These are phyloP conservation scores for Paspalum notatum DNA, from an alignment of 176 grass and related monocot genomes.

Conservation along the genomic window DNA sequence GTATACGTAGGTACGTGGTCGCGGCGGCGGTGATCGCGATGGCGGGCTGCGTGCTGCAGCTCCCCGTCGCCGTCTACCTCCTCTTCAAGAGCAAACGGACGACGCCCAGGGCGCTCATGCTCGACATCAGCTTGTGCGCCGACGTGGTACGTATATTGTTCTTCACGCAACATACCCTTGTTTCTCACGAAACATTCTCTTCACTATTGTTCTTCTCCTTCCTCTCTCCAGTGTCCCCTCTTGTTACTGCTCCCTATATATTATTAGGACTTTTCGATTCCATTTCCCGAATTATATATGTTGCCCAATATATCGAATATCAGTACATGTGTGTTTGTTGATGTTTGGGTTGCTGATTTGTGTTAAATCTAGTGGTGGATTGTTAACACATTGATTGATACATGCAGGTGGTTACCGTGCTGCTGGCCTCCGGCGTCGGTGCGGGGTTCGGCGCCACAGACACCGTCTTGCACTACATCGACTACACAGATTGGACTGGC, in stretches of 20 bases:
- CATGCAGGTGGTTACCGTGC: background rate
- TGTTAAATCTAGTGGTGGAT: too few species aligned
- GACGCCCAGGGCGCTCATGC: slow-evolving; percentile 15
- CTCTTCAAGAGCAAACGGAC: slow-evolving; percentile 33
- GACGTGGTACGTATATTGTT: too few species aligned
- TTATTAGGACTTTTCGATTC: too few species aligned
- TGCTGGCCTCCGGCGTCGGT: slow-evolving; percentile 31
- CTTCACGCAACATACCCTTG: too few species aligned
- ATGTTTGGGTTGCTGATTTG: too few species aligned
- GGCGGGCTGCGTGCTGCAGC: slow-evolving; percentile 21
- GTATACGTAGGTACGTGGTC: slow-evolving; percentile 9
- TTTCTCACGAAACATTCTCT: background rate
- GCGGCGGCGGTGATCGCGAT: slow-evolving; percentile 1
- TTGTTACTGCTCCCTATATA: too few species aligned
- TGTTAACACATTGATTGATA: background rate
- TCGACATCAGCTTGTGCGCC: slow-evolving; percentile 27
- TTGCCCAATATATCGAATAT: too few species aligned
- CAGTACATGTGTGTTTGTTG: too few species aligned
- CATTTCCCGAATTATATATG: too few species aligned
- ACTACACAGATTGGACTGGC: background rate
- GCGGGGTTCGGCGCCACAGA: slow-evolving; percentile 27
- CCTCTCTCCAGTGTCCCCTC: too few species aligned
- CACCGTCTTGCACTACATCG: background rate
- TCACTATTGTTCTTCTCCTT: too few species aligned
- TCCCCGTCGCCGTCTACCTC: slow-evolving; percentile 25